phyloP scores from a whole-genome alignment of 768 basidiomycete species.

The Xanthoconium stramineum region DNA sequence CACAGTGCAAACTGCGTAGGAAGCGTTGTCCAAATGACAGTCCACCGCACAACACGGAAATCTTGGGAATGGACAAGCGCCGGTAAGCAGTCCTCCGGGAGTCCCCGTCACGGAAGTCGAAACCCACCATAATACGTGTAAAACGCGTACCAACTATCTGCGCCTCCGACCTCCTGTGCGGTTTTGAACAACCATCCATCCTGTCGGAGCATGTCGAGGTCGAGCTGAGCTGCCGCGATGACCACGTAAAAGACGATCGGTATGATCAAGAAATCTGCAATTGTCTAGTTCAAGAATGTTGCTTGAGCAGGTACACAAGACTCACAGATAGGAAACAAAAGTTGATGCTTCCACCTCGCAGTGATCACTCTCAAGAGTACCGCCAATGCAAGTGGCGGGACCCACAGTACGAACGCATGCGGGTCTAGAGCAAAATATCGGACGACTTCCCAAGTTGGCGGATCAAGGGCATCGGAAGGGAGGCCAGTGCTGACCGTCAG shows the following conservation, averaged over 20 bases:
- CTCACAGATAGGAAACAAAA: conserved; percentile 87
- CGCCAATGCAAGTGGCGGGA: conserved; percentile 73
- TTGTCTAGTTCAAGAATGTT: neutral
- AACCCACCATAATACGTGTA: conserved; percentile 74
- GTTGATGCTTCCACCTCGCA: conserved; percentile 75
- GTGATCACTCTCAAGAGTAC: conserved; percentile 78
- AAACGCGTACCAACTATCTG: conserved; percentile 75
- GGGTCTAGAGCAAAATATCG: conserved; percentile 62
- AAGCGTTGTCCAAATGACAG: conserved; percentile 73
- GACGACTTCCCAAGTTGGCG: conserved; percentile 61
- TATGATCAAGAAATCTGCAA: conserved; percentile 73
- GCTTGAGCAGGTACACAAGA: neutral
- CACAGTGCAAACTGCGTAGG: conserved; percentile 93
- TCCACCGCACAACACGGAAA: conserved; percentile 54
- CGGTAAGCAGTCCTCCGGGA: neutral
- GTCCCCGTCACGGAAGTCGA: neutral
- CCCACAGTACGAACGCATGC: conserved; percentile 73
- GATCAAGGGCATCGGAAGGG: conserved; percentile 67
- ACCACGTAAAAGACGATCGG: conserved; percentile 83
- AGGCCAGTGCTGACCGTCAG: conserved; percentile 84
- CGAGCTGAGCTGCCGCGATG: conserved; percentile 57
- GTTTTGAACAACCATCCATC: conserved; percentile 85
- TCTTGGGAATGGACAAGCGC: conserved; percentile 40
- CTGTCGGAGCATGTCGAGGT: conserved; percentile 56
- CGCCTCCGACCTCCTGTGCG: conserved; percentile 32